These are phyloP conservation scores for Castanopsis chinensis DNA, from an alignment of 306 rosid genomes.

Conservation along the genomic window DNA sequence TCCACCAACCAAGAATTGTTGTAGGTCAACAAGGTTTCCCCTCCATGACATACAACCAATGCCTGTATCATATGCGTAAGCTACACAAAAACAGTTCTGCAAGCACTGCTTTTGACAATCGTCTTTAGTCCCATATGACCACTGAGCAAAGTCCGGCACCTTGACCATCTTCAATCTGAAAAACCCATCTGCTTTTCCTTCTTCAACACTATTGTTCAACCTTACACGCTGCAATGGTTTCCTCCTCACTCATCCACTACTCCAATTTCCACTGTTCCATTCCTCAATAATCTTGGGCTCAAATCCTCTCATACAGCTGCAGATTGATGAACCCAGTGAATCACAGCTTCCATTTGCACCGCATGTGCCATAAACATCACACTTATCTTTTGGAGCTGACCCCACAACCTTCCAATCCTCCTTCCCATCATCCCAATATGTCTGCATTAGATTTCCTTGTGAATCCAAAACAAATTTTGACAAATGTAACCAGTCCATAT, in stretches of 20 bases:
- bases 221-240: constrained; percentile 23
- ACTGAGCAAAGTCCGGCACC: constrained; percentile 15
- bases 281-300: background rate
- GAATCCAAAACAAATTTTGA: background rate
- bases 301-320: constrained; percentile 34
- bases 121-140: background rate
- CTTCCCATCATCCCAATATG: background rate
- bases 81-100: background rate
- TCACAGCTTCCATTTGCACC: constrained; percentile 15
- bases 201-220: background rate
- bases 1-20: background rate
- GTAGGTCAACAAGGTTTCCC: background rate
- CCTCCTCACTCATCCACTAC: constrained; percentile 22
- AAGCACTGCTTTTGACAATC: background rate
- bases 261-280: constrained; percentile 17
- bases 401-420: no score
- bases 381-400: background rate
- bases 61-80: background rate
- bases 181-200: constrained; percentile 23
- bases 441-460: background rate
- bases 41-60: background rate
- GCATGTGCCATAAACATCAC: constrained; percentile 20
- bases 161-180: constrained; percentile 8
- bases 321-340: background rate
- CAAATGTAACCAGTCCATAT: background rate